These are phyloP conservation scores for Craterostigma plantagineum DNA, from an alignment of 257 asterid genomes.

Conservation along the genomic window DNA sequence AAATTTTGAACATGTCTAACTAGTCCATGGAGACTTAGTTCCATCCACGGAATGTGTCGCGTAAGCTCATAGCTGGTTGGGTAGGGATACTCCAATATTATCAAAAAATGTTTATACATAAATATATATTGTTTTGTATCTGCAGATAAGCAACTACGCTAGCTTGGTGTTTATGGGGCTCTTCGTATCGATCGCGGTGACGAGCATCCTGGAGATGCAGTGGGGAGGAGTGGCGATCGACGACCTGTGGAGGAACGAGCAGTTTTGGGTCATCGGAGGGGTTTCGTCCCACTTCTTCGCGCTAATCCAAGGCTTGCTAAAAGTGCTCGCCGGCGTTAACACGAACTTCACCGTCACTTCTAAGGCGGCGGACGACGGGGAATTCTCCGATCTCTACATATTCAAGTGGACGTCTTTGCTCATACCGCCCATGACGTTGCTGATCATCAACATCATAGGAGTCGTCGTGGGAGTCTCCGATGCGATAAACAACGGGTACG, in stretches of 20 bases:
- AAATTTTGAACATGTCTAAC: no score
- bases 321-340: slow-evolving; percentile 48
- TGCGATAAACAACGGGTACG: slow-evolving; percentile 43
- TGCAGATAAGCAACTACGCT: slow-evolving; percentile 48
- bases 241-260: slow-evolving; percentile 59
- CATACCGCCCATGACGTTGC: slow-evolving; percentile 36
- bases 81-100: no score
- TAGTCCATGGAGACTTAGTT: no score
- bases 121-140: neutral
- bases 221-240: slow-evolving; percentile 51
- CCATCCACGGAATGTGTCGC: no score
- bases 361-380: slow-evolving; percentile 48
- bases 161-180: slow-evolving; percentile 46
- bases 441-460: slow-evolving; percentile 40
- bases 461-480: slow-evolving; percentile 38
- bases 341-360: slow-evolving; percentile 48
- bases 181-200: slow-evolving; percentile 38
- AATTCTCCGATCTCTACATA: slow-evolving; percentile 37
- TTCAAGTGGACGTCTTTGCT: slow-evolving; percentile 49
- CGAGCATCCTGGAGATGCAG: slow-evolving; percentile 34
- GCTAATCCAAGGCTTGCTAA: slow-evolving; percentile 42
- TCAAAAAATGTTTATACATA: no score
- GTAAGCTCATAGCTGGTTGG: no score
- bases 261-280: slow-evolving; percentile 59
- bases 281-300: slow-evolving; percentile 44